Percentiles rank a stretch among this genome's conserved stretches.
These are phyloP conservation scores for Teunomyces funiuensis DNA, from an alignment of 805 yeast genomes.

Conservation along the genomic window DNA sequence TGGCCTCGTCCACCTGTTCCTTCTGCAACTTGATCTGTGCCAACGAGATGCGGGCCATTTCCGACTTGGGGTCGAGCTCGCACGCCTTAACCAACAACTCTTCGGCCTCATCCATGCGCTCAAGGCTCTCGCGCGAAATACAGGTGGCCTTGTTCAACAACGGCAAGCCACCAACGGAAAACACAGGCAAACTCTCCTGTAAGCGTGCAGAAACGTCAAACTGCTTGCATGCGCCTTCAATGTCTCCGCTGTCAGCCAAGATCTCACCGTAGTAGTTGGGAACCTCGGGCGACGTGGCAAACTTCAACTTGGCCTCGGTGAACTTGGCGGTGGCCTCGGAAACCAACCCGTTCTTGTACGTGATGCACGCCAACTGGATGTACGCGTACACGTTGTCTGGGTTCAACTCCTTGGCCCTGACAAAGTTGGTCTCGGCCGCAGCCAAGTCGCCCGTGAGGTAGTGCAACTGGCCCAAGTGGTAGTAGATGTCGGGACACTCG, in stretches of 20 bases:
- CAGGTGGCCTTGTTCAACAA: constrained; percentile 85
- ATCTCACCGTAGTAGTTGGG: constrained; percentile 97
- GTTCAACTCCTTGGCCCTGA: constrained; percentile 72
- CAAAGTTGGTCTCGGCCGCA: constrained; percentile 72
- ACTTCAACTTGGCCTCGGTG: constrained; percentile 65
- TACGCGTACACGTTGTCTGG: constrained; percentile 77
- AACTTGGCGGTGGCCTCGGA: constrained; percentile 64
- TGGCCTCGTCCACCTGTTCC: constrained; percentile 80
- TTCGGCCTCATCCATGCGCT: constrained; percentile 54
- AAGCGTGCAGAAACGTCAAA: constrained; percentile 84
- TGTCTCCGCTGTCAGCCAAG: constrained; percentile 75
- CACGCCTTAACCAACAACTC: constrained; percentile 71
- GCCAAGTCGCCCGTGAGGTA: constrained; percentile 75
- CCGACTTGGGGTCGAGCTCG: constrained; percentile 82
- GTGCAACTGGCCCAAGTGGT: constrained; percentile 91
- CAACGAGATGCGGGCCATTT: constrained; percentile 83
- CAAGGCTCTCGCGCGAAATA: constrained; percentile 54
- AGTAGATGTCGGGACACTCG: constrained; percentile 76
- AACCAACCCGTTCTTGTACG: constrained; percentile 71
- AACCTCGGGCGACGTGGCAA: constrained; percentile 87
- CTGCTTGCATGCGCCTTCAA: constrained; percentile 71
- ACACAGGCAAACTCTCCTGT: constrained; percentile 66
- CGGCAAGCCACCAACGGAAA: constrained; percentile 85
- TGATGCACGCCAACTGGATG: constrained; percentile 90
- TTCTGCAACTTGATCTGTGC: constrained; percentile 89